phyloP scores from a whole-genome alignment of 306 rosid genomes.

The Pyrus betulifolia region DNA sequence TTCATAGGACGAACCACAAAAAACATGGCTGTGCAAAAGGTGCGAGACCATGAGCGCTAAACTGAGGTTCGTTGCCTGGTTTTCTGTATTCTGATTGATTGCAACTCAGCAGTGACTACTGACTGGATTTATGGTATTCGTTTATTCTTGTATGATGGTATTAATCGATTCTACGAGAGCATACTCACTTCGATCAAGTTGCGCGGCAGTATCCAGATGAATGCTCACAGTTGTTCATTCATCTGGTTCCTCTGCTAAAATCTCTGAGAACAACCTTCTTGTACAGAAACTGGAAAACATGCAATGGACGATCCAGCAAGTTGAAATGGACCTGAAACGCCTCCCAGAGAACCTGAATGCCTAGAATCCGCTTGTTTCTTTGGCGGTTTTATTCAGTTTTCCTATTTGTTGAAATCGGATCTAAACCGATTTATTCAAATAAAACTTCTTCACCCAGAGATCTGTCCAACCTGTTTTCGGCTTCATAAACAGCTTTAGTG shows the following conservation, averaged over 20 bases:
- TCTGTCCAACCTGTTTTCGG: not conserved
- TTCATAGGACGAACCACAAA: slow-evolving; percentile 75
- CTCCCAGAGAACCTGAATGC: slow-evolving; percentile 46
- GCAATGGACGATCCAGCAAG: slow-evolving; percentile 96
- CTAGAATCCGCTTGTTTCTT: slow-evolving; percentile 11
- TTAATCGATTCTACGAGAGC: not conserved
- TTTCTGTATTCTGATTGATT: not conserved
- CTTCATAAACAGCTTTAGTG: not conserved
- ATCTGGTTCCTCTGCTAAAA: not conserved
- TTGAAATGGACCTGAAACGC: slow-evolving; percentile 79
- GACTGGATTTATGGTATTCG: not conserved
- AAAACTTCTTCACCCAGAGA: too few species aligned
- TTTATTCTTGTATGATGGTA: not conserved
- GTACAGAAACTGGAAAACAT: slow-evolving; percentile 79
- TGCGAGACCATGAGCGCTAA: slow-evolving; percentile 88
- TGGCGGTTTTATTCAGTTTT: not conserved
- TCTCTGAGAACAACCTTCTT: not conserved
- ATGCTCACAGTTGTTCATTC: not conserved
- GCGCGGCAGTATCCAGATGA: slow-evolving; percentile 58
- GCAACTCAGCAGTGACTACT: not conserved
- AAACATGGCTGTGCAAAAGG: slow-evolving; percentile 88
- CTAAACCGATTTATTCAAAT: not conserved
- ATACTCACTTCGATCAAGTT: slow-evolving; percentile 58
- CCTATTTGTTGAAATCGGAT: not conserved
- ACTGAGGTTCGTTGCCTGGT: slow-evolving; percentile 56